Base-by-base conservation (phyloP, 805 yeast species). In the Nakazawaea anatomiae region DNA sequence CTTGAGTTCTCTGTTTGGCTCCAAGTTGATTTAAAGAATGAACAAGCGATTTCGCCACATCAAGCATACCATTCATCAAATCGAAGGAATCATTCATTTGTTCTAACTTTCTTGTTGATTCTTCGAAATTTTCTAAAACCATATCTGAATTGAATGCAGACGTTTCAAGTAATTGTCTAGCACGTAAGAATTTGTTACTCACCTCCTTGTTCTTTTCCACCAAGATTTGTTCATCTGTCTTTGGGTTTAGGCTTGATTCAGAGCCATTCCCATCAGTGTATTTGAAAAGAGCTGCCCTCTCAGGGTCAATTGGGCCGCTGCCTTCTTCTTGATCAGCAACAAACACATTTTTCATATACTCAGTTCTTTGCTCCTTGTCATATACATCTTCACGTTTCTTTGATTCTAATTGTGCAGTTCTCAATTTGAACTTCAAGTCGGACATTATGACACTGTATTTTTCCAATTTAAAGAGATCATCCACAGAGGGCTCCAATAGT, bases 21-120 rank as follows among this genome's bases (percentile, higher is more conserved):
- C 79, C 80, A 48, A 79, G 76, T 55, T 74, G 76, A 54, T 79
- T 81, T 41, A 79, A 78, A 46, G 74, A 70, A 54, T 68, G 70
- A 40, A 79, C 81, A 40, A 79, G 68, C 28, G 70, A 69, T 44
- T 68, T 70, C 0, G 82, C 74, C 48, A 65, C 71, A 46, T 63
- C 57, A 38, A 79, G 59, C 6, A 78, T 59, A 39, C 65, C 68
- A 27, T 68, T 70, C 59, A 79, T 74, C 44, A 66, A 65, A 18
- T 63, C 65, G 56, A 75, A 71, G 46, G 72, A 70, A 11, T 70
- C 69, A 49, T 78, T 72, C 50, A 78, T 63, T 8, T 60, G 56
- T 10, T 62, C 50, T 50, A 79, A 61, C 39, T 73, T 74, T 31
- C 69, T 60, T 0, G 79, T 66, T 34, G 80, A 81, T 44, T 69